Conservation (phyloP, 2,329 filamentous ascomycete genomes). For the Ophiosphaerella korrae region DNA sequence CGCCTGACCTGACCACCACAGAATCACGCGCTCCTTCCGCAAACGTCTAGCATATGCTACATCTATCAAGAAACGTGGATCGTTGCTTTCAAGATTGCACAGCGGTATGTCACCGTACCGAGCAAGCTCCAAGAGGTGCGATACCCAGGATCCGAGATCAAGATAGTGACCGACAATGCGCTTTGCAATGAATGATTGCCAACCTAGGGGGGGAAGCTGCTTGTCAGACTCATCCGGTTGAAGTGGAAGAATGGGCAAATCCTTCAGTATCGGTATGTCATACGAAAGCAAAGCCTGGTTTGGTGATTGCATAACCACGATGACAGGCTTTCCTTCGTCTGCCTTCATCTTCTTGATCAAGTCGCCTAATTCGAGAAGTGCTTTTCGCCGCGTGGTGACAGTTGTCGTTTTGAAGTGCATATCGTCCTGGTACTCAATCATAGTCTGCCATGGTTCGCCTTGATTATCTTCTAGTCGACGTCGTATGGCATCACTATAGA, state of each 20-base stretch:
- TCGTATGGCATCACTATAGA: conserved; percentile 78
- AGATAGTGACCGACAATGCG: conserved; percentile 88
- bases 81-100: conserved; percentile 93
- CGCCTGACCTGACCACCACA: conserved; percentile 93
- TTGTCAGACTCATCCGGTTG: conserved; percentile 83
- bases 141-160: conserved; percentile 88
- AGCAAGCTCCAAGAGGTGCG: conserved; percentile 84
- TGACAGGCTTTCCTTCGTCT: conserved; percentile 77
- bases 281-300: conserved; percentile 80
- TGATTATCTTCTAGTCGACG: conserved; percentile 69
- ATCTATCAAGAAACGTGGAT: conserved; percentile 93
- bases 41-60: conserved; percentile 90
- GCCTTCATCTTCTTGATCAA: conserved; percentile 87
- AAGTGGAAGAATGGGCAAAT: conserved; percentile 82
- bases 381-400: conserved; percentile 87
- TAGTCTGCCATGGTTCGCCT: conserved; percentile 75
- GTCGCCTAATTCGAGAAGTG: conserved; percentile 85
- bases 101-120: conserved; percentile 92
- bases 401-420: conserved; percentile 85
- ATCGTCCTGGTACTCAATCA: conserved; percentile 85
- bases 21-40: conserved; percentile 87
- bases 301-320: conserved; percentile 90
- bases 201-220: conserved; percentile 86
- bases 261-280: conserved; percentile 80
- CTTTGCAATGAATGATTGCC: conserved; percentile 88